Percentiles rank a stretch among this genome's conserved stretches.
These are phyloP conservation scores for Diphasiastrum complanatum DNA, from an alignment of 83 land plant genomes.

Conservation along the genomic window DNA sequence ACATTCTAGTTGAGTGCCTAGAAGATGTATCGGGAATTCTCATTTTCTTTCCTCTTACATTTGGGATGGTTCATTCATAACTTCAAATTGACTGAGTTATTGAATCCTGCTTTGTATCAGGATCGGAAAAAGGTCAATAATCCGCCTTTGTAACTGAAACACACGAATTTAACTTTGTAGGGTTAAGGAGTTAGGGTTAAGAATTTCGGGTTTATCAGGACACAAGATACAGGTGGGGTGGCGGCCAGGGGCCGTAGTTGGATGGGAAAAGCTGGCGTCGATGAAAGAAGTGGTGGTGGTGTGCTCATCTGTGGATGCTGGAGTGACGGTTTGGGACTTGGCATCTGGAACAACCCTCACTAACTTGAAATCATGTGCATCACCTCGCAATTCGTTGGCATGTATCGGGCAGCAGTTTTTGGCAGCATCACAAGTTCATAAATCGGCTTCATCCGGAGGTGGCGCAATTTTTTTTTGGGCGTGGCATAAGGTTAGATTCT, in stretches of 20 bases:
- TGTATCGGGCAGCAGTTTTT: conserved; percentile 55
- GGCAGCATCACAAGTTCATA: conserved; percentile 67
- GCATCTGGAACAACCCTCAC: conserved; percentile 53
- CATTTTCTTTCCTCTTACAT: too few species aligned
- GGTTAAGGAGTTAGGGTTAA: too few species aligned
- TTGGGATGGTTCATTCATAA: too few species aligned
- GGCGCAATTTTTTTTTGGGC: conserved; percentile 73
- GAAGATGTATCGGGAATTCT: too few species aligned
- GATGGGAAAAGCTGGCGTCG: conserved; percentile 38
- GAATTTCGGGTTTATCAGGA: too few species aligned
- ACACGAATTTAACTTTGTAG: too few species aligned
- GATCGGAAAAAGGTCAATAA: too few species aligned
- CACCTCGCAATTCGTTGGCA: conserved; percentile 73
- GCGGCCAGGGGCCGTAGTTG: conserved; percentile 26
- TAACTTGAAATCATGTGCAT: conserved; percentile 61
- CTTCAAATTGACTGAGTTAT: too few species aligned
- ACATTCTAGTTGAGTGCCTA: too few species aligned
- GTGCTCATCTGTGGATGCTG: conserved; percentile 70
- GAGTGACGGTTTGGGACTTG: conserved; percentile 74
- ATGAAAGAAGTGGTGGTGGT: conserved; percentile 49
- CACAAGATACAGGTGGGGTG: too few species aligned
- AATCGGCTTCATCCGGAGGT: conserved; percentile 38
- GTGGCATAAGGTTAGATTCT: conserved; percentile 57
- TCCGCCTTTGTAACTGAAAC: too few species aligned
- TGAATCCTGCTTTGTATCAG: too few species aligned